phyloP scores from a whole-genome alignment of 441 rosid species.

The Isatis lusitanica region DNA sequence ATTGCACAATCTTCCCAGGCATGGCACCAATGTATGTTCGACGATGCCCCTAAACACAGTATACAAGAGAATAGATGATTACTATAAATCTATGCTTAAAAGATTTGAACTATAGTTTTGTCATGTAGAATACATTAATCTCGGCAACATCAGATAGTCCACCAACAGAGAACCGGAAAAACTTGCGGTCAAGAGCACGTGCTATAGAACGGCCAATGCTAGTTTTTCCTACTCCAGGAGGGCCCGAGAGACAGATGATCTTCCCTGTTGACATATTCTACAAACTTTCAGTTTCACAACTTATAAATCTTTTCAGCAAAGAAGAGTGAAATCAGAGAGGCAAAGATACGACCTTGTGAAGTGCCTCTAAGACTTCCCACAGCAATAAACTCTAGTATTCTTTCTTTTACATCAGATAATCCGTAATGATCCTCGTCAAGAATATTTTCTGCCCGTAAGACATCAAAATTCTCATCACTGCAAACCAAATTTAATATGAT shows the following conservation, averaged over 20 bases:
- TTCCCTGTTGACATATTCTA: constrained; percentile 57
- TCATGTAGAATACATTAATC: constrained; percentile 59
- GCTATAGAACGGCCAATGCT: constrained; percentile 97
- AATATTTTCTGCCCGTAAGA: constrained; percentile 69
- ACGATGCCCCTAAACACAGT: constrained; percentile 77
- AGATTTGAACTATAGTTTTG: neutral
- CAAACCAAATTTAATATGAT: constrained; percentile 12
- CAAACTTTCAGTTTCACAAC: neutral
- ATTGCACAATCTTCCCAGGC: constrained; percentile 99
- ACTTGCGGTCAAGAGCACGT: constrained; percentile 84
- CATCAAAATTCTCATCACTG: constrained; percentile 94
- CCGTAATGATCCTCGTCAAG: constrained; percentile 97
- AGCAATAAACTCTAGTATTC: constrained; percentile 92
- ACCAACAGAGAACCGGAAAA: constrained; percentile 94
- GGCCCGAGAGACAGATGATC: constrained; percentile 94
- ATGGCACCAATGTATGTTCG: constrained; percentile 92
- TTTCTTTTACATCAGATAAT: constrained; percentile 88
- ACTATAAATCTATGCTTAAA: neutral
- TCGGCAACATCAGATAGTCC: constrained; percentile 94
- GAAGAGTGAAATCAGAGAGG: neutral
- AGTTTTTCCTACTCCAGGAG: constrained; percentile 99
- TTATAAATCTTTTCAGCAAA: neutral
- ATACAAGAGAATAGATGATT: neutral
- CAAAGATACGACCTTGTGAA: constrained; percentile 62
- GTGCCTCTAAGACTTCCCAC: constrained; percentile 91